phyloP scores from a whole-genome alignment of 192 early-diverging fungal species.

The Endogone sp. region DNA sequence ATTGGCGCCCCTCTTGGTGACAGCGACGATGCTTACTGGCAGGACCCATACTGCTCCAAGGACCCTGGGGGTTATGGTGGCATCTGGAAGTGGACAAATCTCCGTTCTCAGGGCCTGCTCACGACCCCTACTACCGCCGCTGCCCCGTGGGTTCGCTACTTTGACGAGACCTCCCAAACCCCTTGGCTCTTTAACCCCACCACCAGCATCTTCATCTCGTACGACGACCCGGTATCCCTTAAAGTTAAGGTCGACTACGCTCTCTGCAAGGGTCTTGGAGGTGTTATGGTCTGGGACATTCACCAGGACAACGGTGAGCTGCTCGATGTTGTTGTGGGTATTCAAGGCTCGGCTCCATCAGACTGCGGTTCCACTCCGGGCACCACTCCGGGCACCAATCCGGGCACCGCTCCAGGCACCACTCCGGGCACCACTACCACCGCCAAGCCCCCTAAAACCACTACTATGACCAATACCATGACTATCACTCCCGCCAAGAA shows the following conservation, averaged over 20 bases:
- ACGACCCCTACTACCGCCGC: constrained; percentile 40
- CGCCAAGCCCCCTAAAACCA: not conserved
- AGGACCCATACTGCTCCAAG: constrained; percentile 34
- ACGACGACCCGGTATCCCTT: constrained; percentile 62
- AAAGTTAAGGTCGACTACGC: constrained; percentile 56
- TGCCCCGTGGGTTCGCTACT: constrained; percentile 59
- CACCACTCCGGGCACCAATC: not conserved
- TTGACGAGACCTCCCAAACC: constrained; percentile 56
- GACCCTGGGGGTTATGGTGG: constrained; percentile 47
- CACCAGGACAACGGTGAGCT: constrained; percentile 37
- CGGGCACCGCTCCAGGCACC: not conserved
- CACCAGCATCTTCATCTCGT: constrained; percentile 61
- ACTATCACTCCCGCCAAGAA: no score
- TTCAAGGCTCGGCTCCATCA: constrained; percentile 40
- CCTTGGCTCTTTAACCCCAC: constrained; percentile 70
- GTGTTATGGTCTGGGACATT: constrained; percentile 57
- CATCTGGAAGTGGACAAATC: constrained; percentile 61
- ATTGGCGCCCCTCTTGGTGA: constrained; percentile 51
- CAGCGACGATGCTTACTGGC: constrained; percentile 49
- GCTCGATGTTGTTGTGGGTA: constrained; percentile 13
- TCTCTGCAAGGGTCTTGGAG: constrained; percentile 46
- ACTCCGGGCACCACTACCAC: not conserved
- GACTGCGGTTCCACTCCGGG: not conserved
- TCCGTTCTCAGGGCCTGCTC: constrained; percentile 55
- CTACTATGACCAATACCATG: not conserved